Evolutionary conservation across 352 stramenopile species (phyloP), one percentile per base, ranked within the genome.

Genomic region (Globisporangium radiosum): DNA sequence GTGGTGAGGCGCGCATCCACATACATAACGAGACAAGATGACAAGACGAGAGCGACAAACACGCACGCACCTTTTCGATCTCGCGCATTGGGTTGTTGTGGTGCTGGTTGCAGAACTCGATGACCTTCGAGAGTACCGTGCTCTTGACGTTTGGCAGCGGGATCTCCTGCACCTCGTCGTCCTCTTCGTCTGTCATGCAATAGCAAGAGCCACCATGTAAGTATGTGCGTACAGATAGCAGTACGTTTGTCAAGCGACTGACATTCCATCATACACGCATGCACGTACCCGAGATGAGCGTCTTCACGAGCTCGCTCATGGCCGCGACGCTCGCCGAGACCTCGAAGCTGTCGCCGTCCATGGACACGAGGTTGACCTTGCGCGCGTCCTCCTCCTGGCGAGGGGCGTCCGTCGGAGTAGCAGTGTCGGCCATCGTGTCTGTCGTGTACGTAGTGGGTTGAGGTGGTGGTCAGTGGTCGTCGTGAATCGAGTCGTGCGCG

Each of bases 221-320:
- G 25, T 33, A 33, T 3, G 1, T 33, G 25, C 25, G 25, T 33
- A 33, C 25, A 33, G 25, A 33, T 33, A 33, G 25, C 25, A 33
- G 25, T 33, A 33, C 25, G 25, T 33, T 33, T 33, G 25, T 3
- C 25, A 33, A 33, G 3, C 25, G 25, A 33, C 25, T 33, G 1
- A 0, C 25, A 33, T 33, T 33, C 25, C 25, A 33, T 33, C 37
- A n/a, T 6, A 47, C 45, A 25, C 17, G 33, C 5, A 47, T 51
- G 44, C 47, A 36, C 15, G n/a, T 25, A 95, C 84, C 95, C 40
- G 97, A 96, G 69, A 99, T 94, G 75, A 99, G 98, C 49, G 90
- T 97, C 75, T 98, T 98, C 48, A 99, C 96, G 40, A 99, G 85
- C 70, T 99, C 96, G 47, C 86, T 98, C 95, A 99, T 99, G 72